Conservation (phyloP, 176 grass and related monocot genomes). For the Echinochloa phyllopogon region DNA sequence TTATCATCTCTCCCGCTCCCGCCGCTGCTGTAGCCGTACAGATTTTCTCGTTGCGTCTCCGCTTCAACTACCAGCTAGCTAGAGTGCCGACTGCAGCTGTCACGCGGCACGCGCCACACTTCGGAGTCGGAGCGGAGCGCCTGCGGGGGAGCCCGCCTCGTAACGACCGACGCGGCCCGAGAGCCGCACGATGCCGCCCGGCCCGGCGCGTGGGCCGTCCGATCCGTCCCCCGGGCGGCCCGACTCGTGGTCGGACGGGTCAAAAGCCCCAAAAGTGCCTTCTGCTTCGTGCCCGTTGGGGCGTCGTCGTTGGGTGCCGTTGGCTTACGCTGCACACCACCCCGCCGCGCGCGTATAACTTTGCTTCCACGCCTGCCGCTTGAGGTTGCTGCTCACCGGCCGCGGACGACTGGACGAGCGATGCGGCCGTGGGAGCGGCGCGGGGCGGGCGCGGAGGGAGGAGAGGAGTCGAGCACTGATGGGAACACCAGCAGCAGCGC, state of each 20-base stretch:
- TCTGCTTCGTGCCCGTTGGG: not conserved
- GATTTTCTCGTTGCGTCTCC: slow-evolving; percentile 34
- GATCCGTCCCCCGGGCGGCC: not conserved
- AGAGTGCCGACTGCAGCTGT: slow-evolving; percentile 24
- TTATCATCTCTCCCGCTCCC: slow-evolving; percentile 45
- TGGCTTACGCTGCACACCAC: slow-evolving; percentile 56
- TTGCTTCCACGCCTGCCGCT: slow-evolving; percentile 45
- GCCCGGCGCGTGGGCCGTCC: not conserved
- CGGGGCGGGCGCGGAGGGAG: not conserved
- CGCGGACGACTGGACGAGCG: not conserved
- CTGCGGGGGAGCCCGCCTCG: not conserved
- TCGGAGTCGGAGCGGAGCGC: slow-evolving; percentile 12
- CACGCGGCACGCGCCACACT: slow-evolving; percentile 38
- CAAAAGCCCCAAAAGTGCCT: not conserved
- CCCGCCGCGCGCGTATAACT: slow-evolving; percentile 28
- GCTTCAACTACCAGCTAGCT: slow-evolving; percentile 29
- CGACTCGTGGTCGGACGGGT: not conserved
- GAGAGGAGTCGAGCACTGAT: slow-evolving; percentile 21
- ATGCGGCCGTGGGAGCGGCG: slow-evolving; percentile 41
- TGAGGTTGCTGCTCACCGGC: slow-evolving; percentile 24
- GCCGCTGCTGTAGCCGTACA: not conserved
- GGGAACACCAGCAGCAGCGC: slow-evolving; percentile 44
- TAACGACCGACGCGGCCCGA: not conserved
- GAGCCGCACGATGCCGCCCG: slow-evolving; percentile 24
- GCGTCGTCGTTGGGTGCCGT: not conserved